These are phyloP conservation scores for Plasmodium fragile DNA, from an alignment of 169 alveolate species.

Conservation along the genomic window DNA sequence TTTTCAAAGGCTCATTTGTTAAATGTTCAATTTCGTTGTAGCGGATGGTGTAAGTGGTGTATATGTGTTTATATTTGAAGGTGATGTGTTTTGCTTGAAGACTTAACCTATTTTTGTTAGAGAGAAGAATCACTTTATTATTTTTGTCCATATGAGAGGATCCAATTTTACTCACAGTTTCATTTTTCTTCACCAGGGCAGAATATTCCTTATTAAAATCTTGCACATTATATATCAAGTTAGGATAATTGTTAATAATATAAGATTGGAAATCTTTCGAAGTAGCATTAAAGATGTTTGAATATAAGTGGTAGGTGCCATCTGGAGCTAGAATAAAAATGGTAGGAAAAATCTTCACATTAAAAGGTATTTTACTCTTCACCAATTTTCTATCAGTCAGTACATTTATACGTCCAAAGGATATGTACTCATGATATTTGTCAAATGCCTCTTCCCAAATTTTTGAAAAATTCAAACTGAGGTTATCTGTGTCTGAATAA, in stretches of 20 bases:
- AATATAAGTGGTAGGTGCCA: conserved; percentile 77
- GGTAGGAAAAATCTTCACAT: conserved; percentile 81
- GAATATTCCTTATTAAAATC: conserved; percentile 5
- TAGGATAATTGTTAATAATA: conserved; percentile 73
- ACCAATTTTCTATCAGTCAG: conserved; percentile 74
- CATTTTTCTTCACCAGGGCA: not conserved
- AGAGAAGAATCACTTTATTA: conserved; percentile 14
- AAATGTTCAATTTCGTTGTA: conserved; percentile 36
- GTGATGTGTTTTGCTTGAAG: conserved; percentile 47
- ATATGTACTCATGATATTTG: conserved; percentile 76
- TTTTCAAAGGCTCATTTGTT: conserved; percentile 19
- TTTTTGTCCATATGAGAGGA: conserved; percentile 37
- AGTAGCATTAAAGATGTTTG: conserved; percentile 77
- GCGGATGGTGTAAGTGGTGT: conserved; percentile 19
- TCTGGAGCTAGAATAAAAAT: conserved; percentile 78
- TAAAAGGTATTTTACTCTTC: conserved; percentile 77
- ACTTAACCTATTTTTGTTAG: conserved; percentile 39
- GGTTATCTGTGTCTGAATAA: conserved; percentile 80
- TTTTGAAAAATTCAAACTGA: conserved; percentile 78
- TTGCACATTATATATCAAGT: not conserved
- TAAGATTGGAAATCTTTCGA: conserved; percentile 77
- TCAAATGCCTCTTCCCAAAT: conserved; percentile 83
- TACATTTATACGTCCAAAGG: conserved; percentile 80
- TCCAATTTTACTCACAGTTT: not conserved
- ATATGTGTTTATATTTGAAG: conserved; percentile 18